These are phyloP conservation scores for Fistulifera pelliculosa DNA, from an alignment of 108 stramenopile species.

Conservation along the genomic window DNA sequence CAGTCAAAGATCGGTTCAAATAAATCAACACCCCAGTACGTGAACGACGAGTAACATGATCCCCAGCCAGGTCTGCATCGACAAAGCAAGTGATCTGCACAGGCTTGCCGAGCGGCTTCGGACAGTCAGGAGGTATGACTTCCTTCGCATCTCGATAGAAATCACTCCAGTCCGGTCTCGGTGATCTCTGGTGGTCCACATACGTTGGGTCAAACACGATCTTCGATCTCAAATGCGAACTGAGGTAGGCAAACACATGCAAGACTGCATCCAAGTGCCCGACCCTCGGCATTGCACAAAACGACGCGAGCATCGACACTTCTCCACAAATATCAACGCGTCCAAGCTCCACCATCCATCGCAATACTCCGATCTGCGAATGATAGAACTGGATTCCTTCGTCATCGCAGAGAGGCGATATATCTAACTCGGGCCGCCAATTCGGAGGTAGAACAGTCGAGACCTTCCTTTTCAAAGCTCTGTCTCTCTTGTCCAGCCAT, in stretches of 20 bases:
- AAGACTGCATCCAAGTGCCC: slow-evolving; percentile 32
- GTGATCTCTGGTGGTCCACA: neutral
- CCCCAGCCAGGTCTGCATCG: slow-evolving; percentile 49
- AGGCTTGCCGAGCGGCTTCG: slow-evolving; percentile 20
- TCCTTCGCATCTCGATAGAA: slow-evolving; percentile 21
- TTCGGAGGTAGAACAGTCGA: slow-evolving; percentile 16
- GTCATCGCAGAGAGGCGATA: slow-evolving; percentile 1
- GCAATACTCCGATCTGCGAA: slow-evolving; percentile 27
- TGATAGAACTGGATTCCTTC: slow-evolving; percentile 19
- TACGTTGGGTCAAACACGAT: slow-evolving; percentile 30
- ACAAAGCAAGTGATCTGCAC: slow-evolving; percentile 25
- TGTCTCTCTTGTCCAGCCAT: slow-evolving; percentile 12
- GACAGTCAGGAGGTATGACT: slow-evolving; percentile 19
- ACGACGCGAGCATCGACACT: slow-evolving; percentile 33
- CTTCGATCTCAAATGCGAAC: slow-evolving; percentile 9
- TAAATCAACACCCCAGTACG: slow-evolving; percentile 47
- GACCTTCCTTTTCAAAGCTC: slow-evolving; percentile 11
- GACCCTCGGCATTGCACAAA: slow-evolving; percentile 23
- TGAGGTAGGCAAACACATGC: slow-evolving; percentile 25
- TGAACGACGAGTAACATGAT: slow-evolving; percentile 32
- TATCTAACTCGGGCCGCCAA: slow-evolving; percentile 21
- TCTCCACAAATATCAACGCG: slow-evolving; percentile 31
- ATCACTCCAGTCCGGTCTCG: slow-evolving; percentile 11
- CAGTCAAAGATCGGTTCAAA: slow-evolving; percentile 38
- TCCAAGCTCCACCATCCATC: slow-evolving; percentile 45